Base-by-base conservation (phyloP, 805 yeast genomes). In the Candida sithepensis region DNA sequence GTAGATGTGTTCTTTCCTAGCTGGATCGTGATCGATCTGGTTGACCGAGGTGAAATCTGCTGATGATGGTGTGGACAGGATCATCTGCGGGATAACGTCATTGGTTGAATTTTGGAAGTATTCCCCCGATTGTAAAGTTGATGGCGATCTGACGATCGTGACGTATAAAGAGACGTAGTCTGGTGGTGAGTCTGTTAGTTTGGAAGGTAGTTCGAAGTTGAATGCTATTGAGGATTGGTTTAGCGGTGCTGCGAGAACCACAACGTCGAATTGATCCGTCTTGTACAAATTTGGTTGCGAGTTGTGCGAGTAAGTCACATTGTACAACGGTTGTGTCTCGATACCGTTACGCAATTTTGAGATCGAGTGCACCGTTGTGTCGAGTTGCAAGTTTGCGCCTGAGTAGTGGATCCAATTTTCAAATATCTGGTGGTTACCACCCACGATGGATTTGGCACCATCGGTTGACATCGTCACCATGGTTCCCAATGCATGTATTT, bases 381-480 rank as follows among this genome's bases (percentile, higher is more conserved):
- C 54, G 33, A 74, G 54, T 2, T 26, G 34, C 28, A 74, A 46
- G 2, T 43, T 48, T 0, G 79, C 76, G 1, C 47, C 52, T 0
- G 79, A 68, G 3, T 39, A 38, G 2, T 64, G 50, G n/a, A 72
- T 51, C 63, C 74, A 70, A 4, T 55, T 55, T 23, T 70, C 69
- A 53, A 77, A 76, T 16, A 77, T 68, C 45, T 59, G 61, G 55
- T 63, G 70, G 51, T 75, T 76, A 5, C 81, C 81, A 5, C 79
- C 80, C 3, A 58, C 53, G 3, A 77, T 67, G 3, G 60, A 52
- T 10, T 52, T 46, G 1, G 70, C 69, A 12, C 63, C 67, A 2
- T 60, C 60, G 0, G 77, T 72, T 2, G 75, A 67, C 22, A 73
- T 28, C 12, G 72, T 60, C 14, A 75, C 75, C 23, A 68, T 42